phyloP scores from a whole-genome alignment of 2,329 filamentous ascomycete genomes.

The Lasiodiplodia sp. region DNA sequence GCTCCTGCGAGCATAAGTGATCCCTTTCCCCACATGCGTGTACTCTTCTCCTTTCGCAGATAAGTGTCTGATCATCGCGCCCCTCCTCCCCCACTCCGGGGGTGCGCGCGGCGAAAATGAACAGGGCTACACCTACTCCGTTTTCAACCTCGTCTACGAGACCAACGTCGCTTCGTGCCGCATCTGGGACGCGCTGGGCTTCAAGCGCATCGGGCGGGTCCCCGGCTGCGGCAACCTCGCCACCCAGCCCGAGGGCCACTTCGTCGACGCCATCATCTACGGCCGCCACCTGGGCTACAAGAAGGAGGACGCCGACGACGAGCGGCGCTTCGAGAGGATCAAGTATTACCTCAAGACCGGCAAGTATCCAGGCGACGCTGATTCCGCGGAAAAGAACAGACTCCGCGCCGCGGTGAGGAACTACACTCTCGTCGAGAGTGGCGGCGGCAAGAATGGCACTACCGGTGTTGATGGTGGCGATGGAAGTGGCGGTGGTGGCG shows the following conservation, averaged over 20 bases:
- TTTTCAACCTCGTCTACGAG: slow-evolving; percentile 95
- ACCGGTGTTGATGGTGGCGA: slow-evolving; percentile 38
- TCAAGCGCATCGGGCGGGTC: slow-evolving; percentile 89
- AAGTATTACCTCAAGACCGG: slow-evolving; percentile 95
- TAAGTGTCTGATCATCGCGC: slow-evolving; percentile 13
- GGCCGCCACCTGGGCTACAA: slow-evolving; percentile 69
- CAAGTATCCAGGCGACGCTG: slow-evolving; percentile 90
- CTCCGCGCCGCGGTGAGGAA: slow-evolving; percentile 92
- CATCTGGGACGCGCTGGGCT: slow-evolving; percentile 91
- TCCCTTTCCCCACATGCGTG: background rate
- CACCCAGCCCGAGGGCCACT: slow-evolving; percentile 53
- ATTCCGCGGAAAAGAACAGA: slow-evolving; percentile 93
- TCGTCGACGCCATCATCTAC: slow-evolving; percentile 61
- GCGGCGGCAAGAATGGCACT: background rate
- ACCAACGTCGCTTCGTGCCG: slow-evolving; percentile 89
- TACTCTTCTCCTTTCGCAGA: background rate
- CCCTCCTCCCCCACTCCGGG: background rate
- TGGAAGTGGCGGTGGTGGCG: slow-evolving; percentile 32
- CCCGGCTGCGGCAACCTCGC: slow-evolving; percentile 59
- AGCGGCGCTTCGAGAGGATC: slow-evolving; percentile 99
- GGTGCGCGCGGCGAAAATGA: background rate
- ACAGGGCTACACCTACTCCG: slow-evolving; percentile 85
- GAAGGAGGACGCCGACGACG: slow-evolving; percentile 83
- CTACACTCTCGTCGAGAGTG: slow-evolving; percentile 75
- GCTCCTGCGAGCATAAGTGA: background rate